These are phyloP conservation scores for Russula brevipes DNA, from an alignment of 768 basidiomycete species.

Conservation along the genomic window DNA sequence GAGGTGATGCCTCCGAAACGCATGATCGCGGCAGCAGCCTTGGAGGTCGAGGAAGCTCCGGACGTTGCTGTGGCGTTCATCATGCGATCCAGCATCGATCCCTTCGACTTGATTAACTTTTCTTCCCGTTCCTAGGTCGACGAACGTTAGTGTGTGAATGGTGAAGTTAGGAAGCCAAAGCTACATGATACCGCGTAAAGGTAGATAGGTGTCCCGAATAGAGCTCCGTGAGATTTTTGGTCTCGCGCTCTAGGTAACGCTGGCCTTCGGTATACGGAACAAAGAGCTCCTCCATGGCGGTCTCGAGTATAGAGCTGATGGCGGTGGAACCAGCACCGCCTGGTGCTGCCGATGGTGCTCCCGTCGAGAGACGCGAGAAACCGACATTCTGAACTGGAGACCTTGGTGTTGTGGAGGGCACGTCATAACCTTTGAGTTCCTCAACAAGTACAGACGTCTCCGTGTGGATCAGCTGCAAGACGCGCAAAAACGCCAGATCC, in stretches of 20 bases:
- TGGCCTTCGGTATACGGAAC: constrained; percentile 89
- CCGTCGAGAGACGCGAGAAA: constrained; percentile 51
- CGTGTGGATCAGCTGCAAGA: constrained; percentile 81
- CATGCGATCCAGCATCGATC: constrained; percentile 83
- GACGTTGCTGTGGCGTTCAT: constrained; percentile 69
- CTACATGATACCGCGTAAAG: constrained; percentile 88
- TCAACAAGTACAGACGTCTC: constrained; percentile 78
- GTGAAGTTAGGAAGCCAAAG: constrained; percentile 27
- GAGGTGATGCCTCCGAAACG: constrained; percentile 78
- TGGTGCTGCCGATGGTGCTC: constrained; percentile 38
- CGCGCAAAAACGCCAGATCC: constrained; percentile 84
- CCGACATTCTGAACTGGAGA: constrained; percentile 61
- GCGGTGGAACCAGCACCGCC: constrained; percentile 45
- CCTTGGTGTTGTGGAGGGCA: constrained; percentile 60
- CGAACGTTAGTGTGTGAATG: not conserved
- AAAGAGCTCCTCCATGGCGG: constrained; percentile 93
- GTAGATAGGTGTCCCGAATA: constrained; percentile 65
- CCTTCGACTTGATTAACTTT: constrained; percentile 60
- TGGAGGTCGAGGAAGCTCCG: constrained; percentile 58
- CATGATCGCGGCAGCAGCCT: constrained; percentile 84
- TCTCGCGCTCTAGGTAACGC: constrained; percentile 89
- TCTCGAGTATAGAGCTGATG: constrained; percentile 84
- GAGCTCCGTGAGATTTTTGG: constrained; percentile 70
- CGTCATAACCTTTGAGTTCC: constrained; percentile 86
- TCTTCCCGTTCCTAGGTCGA: constrained; percentile 35